phyloP scores from a whole-genome alignment of 179 eudicot species.

The Gypsophila paniculata region DNA sequence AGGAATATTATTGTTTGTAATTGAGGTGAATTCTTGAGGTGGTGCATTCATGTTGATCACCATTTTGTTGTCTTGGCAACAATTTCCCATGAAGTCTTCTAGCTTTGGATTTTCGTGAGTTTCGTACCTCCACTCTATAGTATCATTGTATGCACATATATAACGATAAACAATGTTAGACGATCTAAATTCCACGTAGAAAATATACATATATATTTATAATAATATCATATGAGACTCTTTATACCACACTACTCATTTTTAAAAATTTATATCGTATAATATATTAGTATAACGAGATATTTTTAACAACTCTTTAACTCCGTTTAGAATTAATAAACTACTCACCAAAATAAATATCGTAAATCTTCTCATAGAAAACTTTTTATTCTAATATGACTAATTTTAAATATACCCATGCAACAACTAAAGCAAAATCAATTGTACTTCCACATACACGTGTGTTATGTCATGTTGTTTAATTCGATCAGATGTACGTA shows the following conservation, averaged over 20 bases:
- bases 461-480: neutral
- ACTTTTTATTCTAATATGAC: too few species aligned
- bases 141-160: neutral
- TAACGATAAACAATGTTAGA: too few species aligned
- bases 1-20: neutral
- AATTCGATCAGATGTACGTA: neutral
- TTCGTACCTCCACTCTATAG: constrained; percentile 47
- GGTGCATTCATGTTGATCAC: constrained; percentile 23
- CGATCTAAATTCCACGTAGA: too few species aligned
- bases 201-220: too few species aligned
- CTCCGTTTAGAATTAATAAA: too few species aligned
- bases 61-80: constrained; percentile 33
- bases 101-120: constrained; percentile 47
- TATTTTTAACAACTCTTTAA: too few species aligned
- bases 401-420: neutral
- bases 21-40: constrained; percentile 16
- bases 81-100: constrained; percentile 62
- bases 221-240: too few species aligned
- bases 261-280: too few species aligned
- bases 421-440: neutral
- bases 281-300: too few species aligned
- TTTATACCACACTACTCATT: too few species aligned
- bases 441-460: neutral
- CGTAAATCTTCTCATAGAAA: too few species aligned
- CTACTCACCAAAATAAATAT: too few species aligned